phyloP scores from a whole-genome alignment of 257 asterid genomes.

The Salvia miltiorrhiza region DNA sequence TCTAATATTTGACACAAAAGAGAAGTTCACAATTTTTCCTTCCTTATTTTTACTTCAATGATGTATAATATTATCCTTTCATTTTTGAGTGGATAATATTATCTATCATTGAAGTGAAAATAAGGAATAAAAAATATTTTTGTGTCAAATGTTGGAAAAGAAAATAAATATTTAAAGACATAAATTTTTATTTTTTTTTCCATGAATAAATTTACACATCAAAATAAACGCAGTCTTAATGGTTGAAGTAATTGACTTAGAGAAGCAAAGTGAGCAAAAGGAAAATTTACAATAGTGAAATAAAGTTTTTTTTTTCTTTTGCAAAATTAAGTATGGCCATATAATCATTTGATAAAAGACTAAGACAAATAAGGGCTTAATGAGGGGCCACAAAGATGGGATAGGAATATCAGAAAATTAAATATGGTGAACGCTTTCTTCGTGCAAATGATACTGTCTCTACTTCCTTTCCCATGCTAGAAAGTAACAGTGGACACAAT shows the following conservation, averaged over 20 bases:
- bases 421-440: slow-evolving; percentile 31
- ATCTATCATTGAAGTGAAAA: too few species aligned
- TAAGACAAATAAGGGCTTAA: slow-evolving; percentile 28
- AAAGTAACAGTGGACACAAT: slow-evolving; percentile 17
- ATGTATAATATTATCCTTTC: too few species aligned
- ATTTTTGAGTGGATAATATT: too few species aligned
- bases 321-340: slow-evolving; percentile 19
- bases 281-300: not conserved
- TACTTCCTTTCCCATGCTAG: slow-evolving; percentile 34
- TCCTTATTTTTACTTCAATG: too few species aligned
- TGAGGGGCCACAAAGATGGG: slow-evolving; percentile 44
- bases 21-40: too few species aligned
- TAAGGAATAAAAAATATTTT: too few species aligned
- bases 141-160: too few species aligned
- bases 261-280: not conserved
- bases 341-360: slow-evolving; percentile 40
- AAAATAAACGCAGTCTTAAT: too few species aligned
- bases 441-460: slow-evolving; percentile 39
- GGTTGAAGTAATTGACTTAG: not conserved
- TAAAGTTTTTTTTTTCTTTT: not conserved
- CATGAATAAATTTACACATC: too few species aligned
- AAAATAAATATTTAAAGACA: too few species aligned
- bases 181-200: too few species aligned
- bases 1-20: too few species aligned
- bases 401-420: slow-evolving; percentile 31